Evolutionary conservation across 768 basidiomycete species (phyloP).

Genomic region (Podaxis sp.): DNA sequence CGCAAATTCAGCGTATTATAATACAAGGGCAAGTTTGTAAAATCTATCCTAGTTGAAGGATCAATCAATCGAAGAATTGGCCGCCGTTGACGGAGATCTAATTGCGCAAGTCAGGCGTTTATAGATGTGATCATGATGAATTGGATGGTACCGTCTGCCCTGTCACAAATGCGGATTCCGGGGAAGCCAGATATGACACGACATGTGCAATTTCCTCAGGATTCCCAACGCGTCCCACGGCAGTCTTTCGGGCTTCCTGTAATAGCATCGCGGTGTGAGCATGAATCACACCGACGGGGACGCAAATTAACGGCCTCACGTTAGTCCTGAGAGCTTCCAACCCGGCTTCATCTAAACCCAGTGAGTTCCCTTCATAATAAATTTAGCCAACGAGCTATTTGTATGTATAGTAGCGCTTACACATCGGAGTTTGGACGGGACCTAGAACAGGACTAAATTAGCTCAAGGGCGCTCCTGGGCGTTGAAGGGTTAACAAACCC

Average conservation of each 20-base stretch:
- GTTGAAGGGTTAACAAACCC: conserved; percentile 17
- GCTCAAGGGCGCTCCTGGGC: too few relatives aligned
- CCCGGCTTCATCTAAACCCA: neutral
- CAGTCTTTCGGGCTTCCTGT: conserved; percentile 2
- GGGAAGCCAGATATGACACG: conserved; percentile 21
- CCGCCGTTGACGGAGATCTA: conserved; percentile 11
- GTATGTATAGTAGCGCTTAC: neutral
- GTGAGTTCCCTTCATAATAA: neutral
- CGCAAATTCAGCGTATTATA: conserved; percentile 8
- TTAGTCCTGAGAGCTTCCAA: neutral
- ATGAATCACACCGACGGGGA: neutral
- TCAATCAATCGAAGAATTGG: conserved; percentile 4
- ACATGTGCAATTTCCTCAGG: conserved; percentile 17
- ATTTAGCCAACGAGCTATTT: neutral
- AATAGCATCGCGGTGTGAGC: neutral
- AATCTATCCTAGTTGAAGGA: neutral
- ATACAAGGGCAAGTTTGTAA: neutral
- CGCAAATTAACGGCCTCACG: neutral
- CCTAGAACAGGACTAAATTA: neutral
- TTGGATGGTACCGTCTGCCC: conserved; percentile 12
- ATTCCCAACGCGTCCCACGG: neutral
- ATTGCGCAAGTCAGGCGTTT: neutral
- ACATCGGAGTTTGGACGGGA: conserved; percentile 1
- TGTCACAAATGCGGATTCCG: conserved; percentile 18
- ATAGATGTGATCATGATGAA: neutral